Evolutionary conservation across 352 stramenopile species (phyloP).

Genomic region (Globisporangium paroecandrum): DNA sequence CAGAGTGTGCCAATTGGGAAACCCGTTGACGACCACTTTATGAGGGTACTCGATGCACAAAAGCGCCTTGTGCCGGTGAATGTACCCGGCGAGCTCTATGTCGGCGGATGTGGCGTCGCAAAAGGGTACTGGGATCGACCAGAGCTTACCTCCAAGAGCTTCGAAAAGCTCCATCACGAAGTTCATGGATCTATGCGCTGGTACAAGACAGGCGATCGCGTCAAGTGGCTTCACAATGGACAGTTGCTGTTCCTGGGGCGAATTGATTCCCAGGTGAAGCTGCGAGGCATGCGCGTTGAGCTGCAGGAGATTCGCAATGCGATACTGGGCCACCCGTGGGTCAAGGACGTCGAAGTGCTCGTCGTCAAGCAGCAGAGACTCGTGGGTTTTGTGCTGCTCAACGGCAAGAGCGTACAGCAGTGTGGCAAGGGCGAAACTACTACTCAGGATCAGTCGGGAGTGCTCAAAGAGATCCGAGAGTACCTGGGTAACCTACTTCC

Average conservation of each 20-base stretch:
- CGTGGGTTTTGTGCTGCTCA: slow-evolving; percentile 50
- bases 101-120: slow-evolving; percentile 63
- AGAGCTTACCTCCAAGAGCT: slow-evolving; percentile 5
- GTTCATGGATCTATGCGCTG: background rate
- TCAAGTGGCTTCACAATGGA: background rate
- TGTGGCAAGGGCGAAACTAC: background rate
- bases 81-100: slow-evolving; percentile 60
- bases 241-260: slow-evolving; percentile 17
- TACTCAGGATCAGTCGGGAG: background rate
- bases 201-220: slow-evolving; percentile 4
- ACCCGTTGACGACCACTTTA: slow-evolving; percentile 42
- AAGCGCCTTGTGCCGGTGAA: slow-evolving; percentile 44
- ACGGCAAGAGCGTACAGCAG: background rate
- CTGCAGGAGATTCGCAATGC: slow-evolving; percentile 73
- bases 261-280: slow-evolving; percentile 76
- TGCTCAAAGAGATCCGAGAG: slow-evolving; percentile 14
- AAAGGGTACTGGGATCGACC: slow-evolving; percentile 52
- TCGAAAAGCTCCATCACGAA: background rate
- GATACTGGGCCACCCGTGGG: slow-evolving; percentile 29
- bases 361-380: slow-evolving; percentile 31
- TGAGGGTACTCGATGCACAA: slow-evolving; percentile 47
- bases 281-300: slow-evolving; percentile 79
- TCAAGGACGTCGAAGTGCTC: slow-evolving; percentile 50
- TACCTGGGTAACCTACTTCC: slow-evolving; percentile 38
- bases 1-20: slow-evolving; percentile 55